Base-by-base conservation (phyloP, 1,284 basidiomycete species). In the Heterobasidion parviporum region DNA sequence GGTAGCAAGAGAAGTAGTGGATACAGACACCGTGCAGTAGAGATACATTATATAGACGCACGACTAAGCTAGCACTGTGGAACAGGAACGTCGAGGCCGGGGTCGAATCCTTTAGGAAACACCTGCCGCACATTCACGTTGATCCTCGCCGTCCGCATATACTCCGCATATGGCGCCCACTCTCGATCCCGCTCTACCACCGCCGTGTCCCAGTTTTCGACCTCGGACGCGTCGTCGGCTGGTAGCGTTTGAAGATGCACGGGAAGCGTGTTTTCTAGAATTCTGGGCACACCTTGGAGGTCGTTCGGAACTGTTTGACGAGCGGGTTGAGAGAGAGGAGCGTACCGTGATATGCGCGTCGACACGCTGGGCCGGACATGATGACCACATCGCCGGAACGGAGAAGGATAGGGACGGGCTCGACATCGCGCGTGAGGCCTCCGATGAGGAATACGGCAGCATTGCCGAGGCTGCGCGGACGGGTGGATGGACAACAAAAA, bases 61-160 rank as follows among this genome's bases (percentile, higher is more conserved):
- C 26, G 26, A 26, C 26, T 26, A 5, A 26, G 26, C 26, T 26
- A 26, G 26, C 26, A 26, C 26, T 26, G 26, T 26, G 26, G 26
- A 26, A 26, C 26, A 26, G 26, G 26, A 26, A 26, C 26, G 26
- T 52, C 49, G 14, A 62, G 54, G 14, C 52, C 53, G 33, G 81
- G 80, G 57, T 80, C 69, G 61, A 88, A 89, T 6, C 78, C 83
- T 64, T 78, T 85, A 2, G 87, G 87, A 67, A 90, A 89, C 12
- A 90, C 94, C 68, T 95, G 92, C 54, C 94, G 75, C 3, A 93
- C 91, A 64, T 96, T 97, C 57, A 96, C 77, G 65, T 97, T 97
- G 64, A 97, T 87, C 54, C 92, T 76, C 1, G 87, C 79, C 6
- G 77, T 80, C 14, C 65, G 67, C 68, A 92, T 72, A 65, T 90